Base-by-base conservation (phyloP, 306 rosid species). In the Medicago arabica region DNA sequence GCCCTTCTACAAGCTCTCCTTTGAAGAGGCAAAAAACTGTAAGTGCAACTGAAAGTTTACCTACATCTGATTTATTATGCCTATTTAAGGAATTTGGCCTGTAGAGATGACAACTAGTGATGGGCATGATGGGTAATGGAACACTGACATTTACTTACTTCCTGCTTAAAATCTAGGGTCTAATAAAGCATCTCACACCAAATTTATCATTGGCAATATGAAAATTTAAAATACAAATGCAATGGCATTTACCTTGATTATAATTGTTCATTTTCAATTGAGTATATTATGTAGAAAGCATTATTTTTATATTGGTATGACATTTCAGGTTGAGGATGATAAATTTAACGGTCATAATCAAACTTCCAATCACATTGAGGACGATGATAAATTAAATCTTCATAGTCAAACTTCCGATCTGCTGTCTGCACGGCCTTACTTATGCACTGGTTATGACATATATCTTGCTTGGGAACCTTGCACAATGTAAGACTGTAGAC, bases 391-490 rank as follows among this genome's bases (percentile, higher is more conserved):
- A n/a, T n/a, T n/a, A n/a, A n/a, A n/a, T n/a, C n/a, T n/a, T n/a
- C n/a, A n/a, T n/a, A n/a, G n/a, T n/a, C n/a, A n/a, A n/a, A n/a
- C n/a, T n/a, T n/a, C n/a, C n/a, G n/a, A n/a, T n/a, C n/a, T n/a
- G n/a, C 62, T 25, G 68, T 61, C 82, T n/a, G 81, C 25, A 19
- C 84, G 93, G 55, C 98, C 98, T 17, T 90, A 90, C 79, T 85
- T 92, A 17, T 95, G 99, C 80, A 95, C 97, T 54, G 97, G 97
- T 69, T 92, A 89, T 76, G 97, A 95, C 89, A 95, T 92, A 81
- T 92, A 84, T 82, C 93, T 95, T 80, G 96, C 78, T 77, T 92
- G 97, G 97, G 99, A 92, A 85, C 99, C 99, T 53, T 95, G 99
- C 75, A 18, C 89, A 18, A 90, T 95, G 99, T 95, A 90, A 90